Percentiles rank a stretch among this genome's conserved stretches.
Conservation (phyloP, 805 yeast species). For the Sugiyamaella qingdaonensis region DNA sequence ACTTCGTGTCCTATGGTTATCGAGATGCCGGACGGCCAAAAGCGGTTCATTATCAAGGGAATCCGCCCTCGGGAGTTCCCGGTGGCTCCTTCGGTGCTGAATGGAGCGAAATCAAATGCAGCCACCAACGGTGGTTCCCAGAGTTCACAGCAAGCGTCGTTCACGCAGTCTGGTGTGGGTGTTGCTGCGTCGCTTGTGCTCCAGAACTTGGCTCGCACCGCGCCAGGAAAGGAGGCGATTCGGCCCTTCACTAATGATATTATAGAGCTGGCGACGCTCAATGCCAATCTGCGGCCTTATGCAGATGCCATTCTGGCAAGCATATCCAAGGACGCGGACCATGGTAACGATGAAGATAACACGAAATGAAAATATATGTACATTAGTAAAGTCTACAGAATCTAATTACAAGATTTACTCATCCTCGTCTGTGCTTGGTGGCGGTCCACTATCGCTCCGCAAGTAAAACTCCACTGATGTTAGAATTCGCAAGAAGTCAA, state of each 20-base stretch:
- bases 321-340: neutral
- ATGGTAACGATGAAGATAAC: neutral
- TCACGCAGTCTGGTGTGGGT: slow-evolving; percentile 24
- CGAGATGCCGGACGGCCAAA: slow-evolving; percentile 56
- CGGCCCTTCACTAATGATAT: slow-evolving; percentile 17
- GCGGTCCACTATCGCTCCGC: slow-evolving; percentile 76
- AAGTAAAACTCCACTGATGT: slow-evolving; percentile 63
- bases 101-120: slow-evolving; percentile 11
- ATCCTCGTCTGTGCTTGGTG: slow-evolving; percentile 87
- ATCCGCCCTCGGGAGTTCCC: slow-evolving; percentile 71
- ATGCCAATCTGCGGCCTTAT: slow-evolving; percentile 23
- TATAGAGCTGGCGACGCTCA: slow-evolving; percentile 23
- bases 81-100: slow-evolving; percentile 25
- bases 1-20: slow-evolving; percentile 92
- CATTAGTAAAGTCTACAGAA: neutral
- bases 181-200: slow-evolving; percentile 34
- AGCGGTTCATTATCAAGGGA: slow-evolving; percentile 89
- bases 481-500: too few relatives aligned
- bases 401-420: slow-evolving; percentile 21
- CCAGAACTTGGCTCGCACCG: slow-evolving; percentile 34
- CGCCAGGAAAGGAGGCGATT: slow-evolving; percentile 23
- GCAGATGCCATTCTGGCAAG: slow-evolving; percentile 25
- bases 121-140: neutral
- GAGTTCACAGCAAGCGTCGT: slow-evolving; percentile 17
- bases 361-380: slow-evolving; percentile 1